phyloP scores from a whole-genome alignment of 441 rosid genomes.

The Erysimum cheiri region DNA sequence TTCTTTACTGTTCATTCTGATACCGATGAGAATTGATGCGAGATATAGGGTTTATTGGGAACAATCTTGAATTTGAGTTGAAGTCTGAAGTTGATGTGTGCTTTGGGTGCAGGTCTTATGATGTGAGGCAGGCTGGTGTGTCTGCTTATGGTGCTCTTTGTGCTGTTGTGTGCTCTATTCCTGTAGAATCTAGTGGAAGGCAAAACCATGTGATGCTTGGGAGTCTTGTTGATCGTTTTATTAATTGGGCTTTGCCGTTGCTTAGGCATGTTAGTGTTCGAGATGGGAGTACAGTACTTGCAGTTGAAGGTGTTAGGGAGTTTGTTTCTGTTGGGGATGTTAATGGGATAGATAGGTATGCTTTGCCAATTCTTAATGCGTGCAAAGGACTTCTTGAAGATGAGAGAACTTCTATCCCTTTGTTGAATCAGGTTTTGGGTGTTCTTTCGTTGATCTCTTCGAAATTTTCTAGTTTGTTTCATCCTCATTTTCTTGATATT shows the following conservation, averaged over 20 bases:
- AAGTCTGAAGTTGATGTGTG: slow-evolving; percentile 27
- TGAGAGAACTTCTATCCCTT: slow-evolving; percentile 91
- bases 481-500: slow-evolving; percentile 94
- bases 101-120: slow-evolving; percentile 61
- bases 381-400: slow-evolving; percentile 96
- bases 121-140: slow-evolving; percentile 85
- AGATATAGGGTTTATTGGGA: slow-evolving; percentile 3
- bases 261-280: slow-evolving; percentile 71
- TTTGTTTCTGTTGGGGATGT: slow-evolving; percentile 85
- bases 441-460: slow-evolving; percentile 76
- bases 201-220: slow-evolving; percentile 86
- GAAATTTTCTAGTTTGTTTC: slow-evolving; percentile 79
- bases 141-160: slow-evolving; percentile 84
- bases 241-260: slow-evolving; percentile 90
- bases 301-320: slow-evolving; percentile 81
- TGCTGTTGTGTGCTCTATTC: slow-evolving; percentile 77
- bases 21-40: not conserved
- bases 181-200: slow-evolving; percentile 77
- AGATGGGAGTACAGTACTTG: slow-evolving; percentile 74
- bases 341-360: slow-evolving; percentile 83
- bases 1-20: not conserved
- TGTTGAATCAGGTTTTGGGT: slow-evolving; percentile 68
- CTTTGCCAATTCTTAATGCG: slow-evolving; percentile 79
- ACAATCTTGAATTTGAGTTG: not conserved
- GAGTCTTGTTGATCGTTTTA: slow-evolving; percentile 81